phyloP scores from a whole-genome alignment of 345 rosid species.

The Citrus hindsii region DNA sequence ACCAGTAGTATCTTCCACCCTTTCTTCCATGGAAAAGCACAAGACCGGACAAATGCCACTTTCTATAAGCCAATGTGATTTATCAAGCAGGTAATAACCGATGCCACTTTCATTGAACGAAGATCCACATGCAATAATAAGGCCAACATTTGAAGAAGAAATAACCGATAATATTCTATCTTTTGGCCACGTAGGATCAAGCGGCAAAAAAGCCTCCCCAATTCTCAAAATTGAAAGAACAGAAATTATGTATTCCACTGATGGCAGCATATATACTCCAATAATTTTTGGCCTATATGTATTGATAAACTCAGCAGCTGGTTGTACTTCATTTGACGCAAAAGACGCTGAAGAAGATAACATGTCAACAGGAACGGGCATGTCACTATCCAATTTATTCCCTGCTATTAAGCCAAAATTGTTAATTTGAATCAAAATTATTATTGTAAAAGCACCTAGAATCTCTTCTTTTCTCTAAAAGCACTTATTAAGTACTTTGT shows the following conservation, averaged over 20 bases:
- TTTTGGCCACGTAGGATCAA: slow-evolving; percentile 86
- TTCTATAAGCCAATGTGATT: slow-evolving; percentile 49
- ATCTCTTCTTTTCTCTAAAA: background rate
- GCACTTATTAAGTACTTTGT: background rate
- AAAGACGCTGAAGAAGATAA: background rate
- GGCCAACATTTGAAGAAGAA: slow-evolving; percentile 44
- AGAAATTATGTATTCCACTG: slow-evolving; percentile 71
- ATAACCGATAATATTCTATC: slow-evolving; percentile 62
- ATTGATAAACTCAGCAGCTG: slow-evolving; percentile 17
- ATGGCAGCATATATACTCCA: slow-evolving; percentile 72
- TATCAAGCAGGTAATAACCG: slow-evolving; percentile 22
- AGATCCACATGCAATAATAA: slow-evolving; percentile 48
- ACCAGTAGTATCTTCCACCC: slow-evolving; percentile 10
- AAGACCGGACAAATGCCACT: slow-evolving; percentile 38
- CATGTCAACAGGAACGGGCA: background rate
- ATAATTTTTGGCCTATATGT: slow-evolving; percentile 50
- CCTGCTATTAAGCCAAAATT: slow-evolving; percentile 1
- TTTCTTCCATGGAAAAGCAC: slow-evolving; percentile 48
- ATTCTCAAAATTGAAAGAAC: slow-evolving; percentile 77
- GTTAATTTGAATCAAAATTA: background rate
- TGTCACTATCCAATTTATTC: background rate
- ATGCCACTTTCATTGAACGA: slow-evolving; percentile 35
- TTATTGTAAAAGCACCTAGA: background rate
- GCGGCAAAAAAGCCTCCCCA: slow-evolving; percentile 85
- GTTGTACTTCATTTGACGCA: slow-evolving; percentile 1